A percentile compares a stretch with the other conserved stretches of the same genome.
Evolutionary conservation across 106 monocot genomes (phyloP).

Genomic region (Vanilla planifolia): DNA sequence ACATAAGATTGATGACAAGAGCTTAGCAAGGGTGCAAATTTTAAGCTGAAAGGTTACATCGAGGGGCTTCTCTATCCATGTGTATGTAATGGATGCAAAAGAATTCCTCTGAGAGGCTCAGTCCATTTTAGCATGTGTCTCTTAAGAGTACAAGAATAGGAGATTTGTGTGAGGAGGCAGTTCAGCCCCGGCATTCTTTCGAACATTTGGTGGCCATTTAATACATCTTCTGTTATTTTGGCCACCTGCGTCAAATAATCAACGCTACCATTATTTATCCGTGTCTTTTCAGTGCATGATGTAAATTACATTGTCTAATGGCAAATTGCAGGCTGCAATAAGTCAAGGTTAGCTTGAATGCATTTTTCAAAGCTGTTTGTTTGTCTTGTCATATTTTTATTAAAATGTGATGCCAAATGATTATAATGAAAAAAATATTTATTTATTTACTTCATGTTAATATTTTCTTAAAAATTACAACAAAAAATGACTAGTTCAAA

Average conservation of each 20-base stretch:
- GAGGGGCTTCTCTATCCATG: background rate
- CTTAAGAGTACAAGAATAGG: background rate
- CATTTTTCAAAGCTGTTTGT: no score
- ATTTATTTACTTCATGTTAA: no score
- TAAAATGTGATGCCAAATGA: no score
- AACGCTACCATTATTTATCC: background rate
- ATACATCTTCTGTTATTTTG: background rate
- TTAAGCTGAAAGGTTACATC: background rate
- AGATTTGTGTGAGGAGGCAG: background rate
- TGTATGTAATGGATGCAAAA: constrained; percentile 10
- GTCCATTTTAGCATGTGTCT: constrained; percentile 1
- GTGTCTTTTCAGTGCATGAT: no score
- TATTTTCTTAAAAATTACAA: no score
- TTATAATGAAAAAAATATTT: no score
- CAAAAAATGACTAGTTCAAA: no score
- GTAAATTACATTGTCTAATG: no score
- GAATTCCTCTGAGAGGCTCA: background rate
- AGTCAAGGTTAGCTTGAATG: no score
- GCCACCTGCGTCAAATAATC: constrained; percentile 4
- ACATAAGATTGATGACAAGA: background rate
- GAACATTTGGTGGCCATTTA: constrained; percentile 1
- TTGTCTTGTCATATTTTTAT: no score
- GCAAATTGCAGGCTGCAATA: no score
- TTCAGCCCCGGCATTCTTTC: background rate
- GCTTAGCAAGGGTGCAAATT: background rate